phyloP scores from a whole-genome alignment of 345 rosid genomes.

The Fremontodendron californicum region DNA sequence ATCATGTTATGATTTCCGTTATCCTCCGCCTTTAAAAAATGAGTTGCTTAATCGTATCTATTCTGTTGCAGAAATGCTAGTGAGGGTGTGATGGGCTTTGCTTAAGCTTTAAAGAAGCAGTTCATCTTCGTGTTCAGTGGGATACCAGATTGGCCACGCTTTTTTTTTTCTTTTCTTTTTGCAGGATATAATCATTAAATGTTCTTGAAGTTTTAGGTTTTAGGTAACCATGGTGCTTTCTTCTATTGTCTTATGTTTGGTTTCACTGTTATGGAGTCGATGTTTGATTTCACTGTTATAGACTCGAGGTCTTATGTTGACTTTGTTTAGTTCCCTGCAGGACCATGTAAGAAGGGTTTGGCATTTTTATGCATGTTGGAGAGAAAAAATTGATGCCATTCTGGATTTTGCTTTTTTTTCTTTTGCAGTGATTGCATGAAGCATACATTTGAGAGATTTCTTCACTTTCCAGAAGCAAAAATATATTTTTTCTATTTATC shows the following conservation, averaged over 20 bases:
- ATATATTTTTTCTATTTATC: not conserved
- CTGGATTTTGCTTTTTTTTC: slow-evolving; percentile 26
- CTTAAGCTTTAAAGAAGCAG: slow-evolving; percentile 41
- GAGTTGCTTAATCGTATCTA: slow-evolving; percentile 45
- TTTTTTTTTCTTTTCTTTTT: slow-evolving; percentile 17
- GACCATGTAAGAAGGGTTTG: slow-evolving; percentile 52
- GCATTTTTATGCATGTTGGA: slow-evolving; percentile 52
- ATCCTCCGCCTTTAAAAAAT: slow-evolving; percentile 32
- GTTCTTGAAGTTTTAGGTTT: slow-evolving; percentile 21
- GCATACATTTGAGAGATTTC: slow-evolving; percentile 12
- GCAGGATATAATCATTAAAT: slow-evolving; percentile 29
- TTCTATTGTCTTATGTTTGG: slow-evolving; percentile 9
- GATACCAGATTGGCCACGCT: slow-evolving; percentile 28
- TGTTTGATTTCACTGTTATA: slow-evolving; percentile 9
- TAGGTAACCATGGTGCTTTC: slow-evolving; percentile 16
- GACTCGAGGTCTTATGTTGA: slow-evolving; percentile 38
- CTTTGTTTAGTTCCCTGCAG: slow-evolving; percentile 76
- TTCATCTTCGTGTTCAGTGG: slow-evolving; percentile 42
- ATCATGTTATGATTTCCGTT: slow-evolving; percentile 34
- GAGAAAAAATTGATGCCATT: slow-evolving; percentile 37
- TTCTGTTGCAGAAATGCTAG: slow-evolving; percentile 68
- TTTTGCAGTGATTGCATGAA: slow-evolving; percentile 5
- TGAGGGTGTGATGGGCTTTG: slow-evolving; percentile 53
- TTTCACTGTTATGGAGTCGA: not conserved
- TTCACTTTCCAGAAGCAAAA: slow-evolving; percentile 14